These are phyloP conservation scores for Cornus suecica DNA, from an alignment of 148 eudicot genomes.

Conservation along the genomic window DNA sequence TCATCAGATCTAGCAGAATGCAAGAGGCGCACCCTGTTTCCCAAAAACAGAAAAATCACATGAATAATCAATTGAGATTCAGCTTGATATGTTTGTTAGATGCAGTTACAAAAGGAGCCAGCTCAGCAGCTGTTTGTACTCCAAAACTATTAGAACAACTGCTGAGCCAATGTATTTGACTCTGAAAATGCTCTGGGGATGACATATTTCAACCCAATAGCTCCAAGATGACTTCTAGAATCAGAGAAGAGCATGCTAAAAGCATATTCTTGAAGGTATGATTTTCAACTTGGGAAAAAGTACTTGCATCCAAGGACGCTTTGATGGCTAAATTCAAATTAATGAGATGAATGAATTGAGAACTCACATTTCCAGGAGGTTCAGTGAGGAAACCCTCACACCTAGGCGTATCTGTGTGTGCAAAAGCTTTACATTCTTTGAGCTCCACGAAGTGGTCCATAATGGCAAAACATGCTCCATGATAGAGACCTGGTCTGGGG, in stretches of 20 bases:
- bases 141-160: neutral
- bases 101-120: neutral
- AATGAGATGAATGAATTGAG: slow-evolving; percentile 1
- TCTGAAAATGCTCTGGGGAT: neutral
- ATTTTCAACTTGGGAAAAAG: neutral
- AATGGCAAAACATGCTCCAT: slow-evolving; percentile 81
- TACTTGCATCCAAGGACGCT: neutral
- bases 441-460: slow-evolving; percentile 71
- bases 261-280: neutral
- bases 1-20: slow-evolving; percentile 56
- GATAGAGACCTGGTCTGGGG: slow-evolving; percentile 59
- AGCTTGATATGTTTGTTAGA: neutral
- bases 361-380: slow-evolving; percentile 61
- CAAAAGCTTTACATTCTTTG: slow-evolving; percentile 32
- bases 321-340: neutral
- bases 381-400: slow-evolving; percentile 72
- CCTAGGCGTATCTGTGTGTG: slow-evolving; percentile 56
- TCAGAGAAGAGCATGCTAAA: neutral
- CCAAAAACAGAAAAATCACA: slow-evolving; percentile 13
- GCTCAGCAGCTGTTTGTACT: neutral
- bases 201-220: neutral
- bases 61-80: neutral
- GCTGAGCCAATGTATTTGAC: neutral
- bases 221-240: neutral
- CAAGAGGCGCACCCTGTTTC: slow-evolving; percentile 62